Evolutionary conservation across 176 grass and related monocot species (phyloP).

Genomic region (Themeda triandra): DNA sequence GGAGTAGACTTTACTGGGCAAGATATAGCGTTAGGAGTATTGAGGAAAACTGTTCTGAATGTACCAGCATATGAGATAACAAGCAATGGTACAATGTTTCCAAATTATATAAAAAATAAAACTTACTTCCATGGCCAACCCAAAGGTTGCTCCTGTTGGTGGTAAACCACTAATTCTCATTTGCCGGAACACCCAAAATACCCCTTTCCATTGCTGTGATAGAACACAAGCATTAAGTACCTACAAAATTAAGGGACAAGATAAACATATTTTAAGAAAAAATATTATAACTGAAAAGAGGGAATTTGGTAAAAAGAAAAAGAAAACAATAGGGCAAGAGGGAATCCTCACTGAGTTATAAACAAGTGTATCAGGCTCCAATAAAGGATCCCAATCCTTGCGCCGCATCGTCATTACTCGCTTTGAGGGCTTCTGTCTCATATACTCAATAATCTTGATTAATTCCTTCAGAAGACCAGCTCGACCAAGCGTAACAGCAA

Average conservation of each 20-base stretch:
- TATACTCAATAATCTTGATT: constrained; percentile 52
- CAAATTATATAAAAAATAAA: background rate
- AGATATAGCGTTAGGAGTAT: background rate
- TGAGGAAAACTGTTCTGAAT: background rate
- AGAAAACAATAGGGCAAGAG: constrained; percentile 7
- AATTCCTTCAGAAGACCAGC: constrained; percentile 72
- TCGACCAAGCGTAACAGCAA: background rate
- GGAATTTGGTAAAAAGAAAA: background rate
- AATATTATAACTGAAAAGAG: background rate
- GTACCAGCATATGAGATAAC: background rate
- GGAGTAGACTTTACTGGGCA: background rate
- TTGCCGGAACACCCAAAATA: constrained; percentile 88
- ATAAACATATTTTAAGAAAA: constrained; percentile 3
- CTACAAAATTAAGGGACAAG: constrained; percentile 32
- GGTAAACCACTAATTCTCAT: constrained; percentile 64
- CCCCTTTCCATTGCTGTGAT: constrained; percentile 81
- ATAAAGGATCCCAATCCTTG: constrained; percentile 75
- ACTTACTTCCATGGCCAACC: constrained; percentile 90
- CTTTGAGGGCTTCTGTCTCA: constrained; percentile 74
- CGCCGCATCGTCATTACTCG: constrained; percentile 51
- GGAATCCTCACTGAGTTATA: constrained; percentile 70
- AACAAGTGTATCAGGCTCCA: constrained; percentile 75
- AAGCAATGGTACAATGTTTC: background rate
- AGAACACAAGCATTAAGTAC: constrained; percentile 82
- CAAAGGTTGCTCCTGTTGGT: constrained; percentile 73